These are phyloP conservation scores for Fistulifera pelliculosa DNA, from an alignment of 108 stramenopile genomes.

Conservation along the genomic window DNA sequence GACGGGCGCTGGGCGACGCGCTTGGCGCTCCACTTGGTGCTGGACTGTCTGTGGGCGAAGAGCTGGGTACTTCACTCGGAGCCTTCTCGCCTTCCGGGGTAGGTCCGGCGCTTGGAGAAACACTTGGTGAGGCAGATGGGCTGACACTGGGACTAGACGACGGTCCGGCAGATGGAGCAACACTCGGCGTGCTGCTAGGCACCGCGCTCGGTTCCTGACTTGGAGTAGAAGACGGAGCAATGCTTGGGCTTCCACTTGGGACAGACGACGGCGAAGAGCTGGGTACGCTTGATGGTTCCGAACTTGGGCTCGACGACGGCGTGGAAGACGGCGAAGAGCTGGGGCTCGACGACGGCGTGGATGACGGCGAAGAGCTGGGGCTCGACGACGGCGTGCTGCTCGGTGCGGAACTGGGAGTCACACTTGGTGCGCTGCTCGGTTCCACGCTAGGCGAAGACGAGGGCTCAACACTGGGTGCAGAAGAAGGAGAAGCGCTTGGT, in stretches of 20 bases:
- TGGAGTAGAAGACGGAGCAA: no score
- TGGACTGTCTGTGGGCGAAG: no score
- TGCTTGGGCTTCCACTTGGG: no score
- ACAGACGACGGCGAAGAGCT: no score
- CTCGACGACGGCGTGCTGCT: not conserved
- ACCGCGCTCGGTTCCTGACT: not conserved
- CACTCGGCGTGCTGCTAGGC: not conserved
- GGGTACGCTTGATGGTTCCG: no score
- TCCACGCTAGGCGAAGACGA: not conserved
- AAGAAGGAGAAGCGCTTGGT: conserved; percentile 1
- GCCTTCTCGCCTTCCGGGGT: no score
- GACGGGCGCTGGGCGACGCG: not conserved
- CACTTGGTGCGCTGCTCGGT: not conserved
- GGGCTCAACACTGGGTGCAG: not conserved
- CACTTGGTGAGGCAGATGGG: no score
- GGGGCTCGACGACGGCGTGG: not conserved
- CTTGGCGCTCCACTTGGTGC: no score
- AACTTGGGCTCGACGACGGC: not conserved
- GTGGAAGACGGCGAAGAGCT: not conserved
- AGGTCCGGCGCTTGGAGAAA: no score
- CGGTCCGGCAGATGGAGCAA: not conserved
- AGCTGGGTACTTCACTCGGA: no score
- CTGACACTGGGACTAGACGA: no score
- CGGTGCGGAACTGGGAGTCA: not conserved
- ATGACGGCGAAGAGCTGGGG: not conserved